These are phyloP conservation scores for Pseudomicrostroma phylloplanum DNA, from an alignment of 1,284 basidiomycete genomes.

Conservation along the genomic window DNA sequence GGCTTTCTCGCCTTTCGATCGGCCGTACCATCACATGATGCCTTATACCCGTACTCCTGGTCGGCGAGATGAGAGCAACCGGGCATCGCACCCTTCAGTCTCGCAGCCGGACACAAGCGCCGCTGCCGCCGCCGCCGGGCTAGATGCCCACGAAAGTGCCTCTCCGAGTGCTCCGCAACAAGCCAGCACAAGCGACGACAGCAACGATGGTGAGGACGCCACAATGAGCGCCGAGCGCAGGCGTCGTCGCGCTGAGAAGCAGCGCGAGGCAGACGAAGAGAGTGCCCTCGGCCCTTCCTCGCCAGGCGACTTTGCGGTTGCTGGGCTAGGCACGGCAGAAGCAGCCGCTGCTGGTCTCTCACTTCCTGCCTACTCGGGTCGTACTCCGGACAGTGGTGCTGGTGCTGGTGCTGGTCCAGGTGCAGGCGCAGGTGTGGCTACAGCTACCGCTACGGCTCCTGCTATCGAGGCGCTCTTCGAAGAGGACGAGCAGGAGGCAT, in stretches of 20 bases:
- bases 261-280: conserved; percentile 5
- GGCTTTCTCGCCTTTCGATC: conserved; percentile 1
- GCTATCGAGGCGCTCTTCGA: background rate
- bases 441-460: background rate
- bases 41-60: background rate
- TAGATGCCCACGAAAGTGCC: too few species aligned
- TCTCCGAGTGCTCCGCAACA: too few species aligned
- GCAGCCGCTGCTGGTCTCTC: background rate
- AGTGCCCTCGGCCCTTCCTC: background rate
- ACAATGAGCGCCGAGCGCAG: background rate
- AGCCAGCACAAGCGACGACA: too few species aligned
- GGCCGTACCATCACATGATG: conserved; percentile 1
- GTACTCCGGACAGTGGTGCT: background rate
- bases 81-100: background rate
- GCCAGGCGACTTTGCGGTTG: background rate
- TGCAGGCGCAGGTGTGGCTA: background rate
- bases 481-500: background rate
- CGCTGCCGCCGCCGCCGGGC: background rate
- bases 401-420: too few species aligned
- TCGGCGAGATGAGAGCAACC: background rate
- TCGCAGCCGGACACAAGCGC: background rate
- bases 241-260: background rate
- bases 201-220: background rate
- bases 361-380: background rate
- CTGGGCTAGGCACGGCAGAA: background rate